Base-by-base conservation (phyloP, 768 basidiomycete species). In the Lactifluus piperatus region DNA sequence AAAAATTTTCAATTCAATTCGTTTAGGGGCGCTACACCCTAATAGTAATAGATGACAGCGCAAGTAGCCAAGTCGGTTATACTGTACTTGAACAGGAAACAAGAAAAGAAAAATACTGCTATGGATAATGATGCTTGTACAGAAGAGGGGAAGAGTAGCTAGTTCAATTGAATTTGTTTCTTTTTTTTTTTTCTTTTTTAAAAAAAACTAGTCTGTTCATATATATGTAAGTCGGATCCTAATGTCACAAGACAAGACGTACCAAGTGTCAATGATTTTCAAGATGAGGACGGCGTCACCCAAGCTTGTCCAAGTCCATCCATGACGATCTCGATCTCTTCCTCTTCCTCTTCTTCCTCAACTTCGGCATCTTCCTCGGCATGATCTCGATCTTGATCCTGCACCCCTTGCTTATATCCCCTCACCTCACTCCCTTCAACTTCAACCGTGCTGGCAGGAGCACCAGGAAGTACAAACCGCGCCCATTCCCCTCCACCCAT, bases 311-410 rank as follows among this genome's bases (percentile, higher is more conserved):
- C 43, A 8, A 39, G 73, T n/a, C 72, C 72, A 43, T 79, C 80
- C 68, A 87, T 78, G 39, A 87, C 85, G 63, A 87, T 84, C n/a
- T 80, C 84, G n/a, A 87, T 79, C 41, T 86, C 84, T 32, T 86
- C 85, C n/a, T 86, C 85, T 2, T 84, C 84, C 3, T 85, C 84
- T 10, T 85, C 82, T 3, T 83, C 79, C 13, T 72, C 75, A 30
- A 72, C 74, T 2, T 77, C 74, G 20, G 65, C 74, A 1, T 73
- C 71, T 20, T 67, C 71, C 26, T 75, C 73, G 14, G 58, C 71
- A 26, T 57, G 60, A 5, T 51, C 60, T 16, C 30, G 46, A 22
- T 64, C 58, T 54, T 60, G 56, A 1, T 47, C 51, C 32, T 51
- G 44, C 7, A 36, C 34, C 30, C 30, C 30, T 4, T 30, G 30